phyloP scores from a whole-genome alignment of 2,329 filamentous ascomycete genomes.

The Mariannaea sp. region DNA sequence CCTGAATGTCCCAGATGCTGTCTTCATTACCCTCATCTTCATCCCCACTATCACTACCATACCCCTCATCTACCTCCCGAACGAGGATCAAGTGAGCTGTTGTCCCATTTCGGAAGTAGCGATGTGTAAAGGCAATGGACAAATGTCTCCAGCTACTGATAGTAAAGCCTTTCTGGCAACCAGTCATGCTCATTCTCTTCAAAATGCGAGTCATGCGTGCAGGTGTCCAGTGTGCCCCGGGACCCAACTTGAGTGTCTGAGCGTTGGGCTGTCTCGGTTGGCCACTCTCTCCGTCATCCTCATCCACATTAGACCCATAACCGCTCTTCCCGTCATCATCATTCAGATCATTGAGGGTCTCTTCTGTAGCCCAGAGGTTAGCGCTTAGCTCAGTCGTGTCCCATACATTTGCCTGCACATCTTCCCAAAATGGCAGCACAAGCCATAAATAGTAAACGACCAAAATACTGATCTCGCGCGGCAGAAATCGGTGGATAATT shows the following conservation, averaged over 20 bases:
- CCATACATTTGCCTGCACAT: no score
- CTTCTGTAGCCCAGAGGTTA: no score
- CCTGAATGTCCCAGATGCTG: constrained; percentile 2
- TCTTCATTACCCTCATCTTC: not conserved
- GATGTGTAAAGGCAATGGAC: not conserved
- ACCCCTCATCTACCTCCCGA: constrained; percentile 2
- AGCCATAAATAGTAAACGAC: no score
- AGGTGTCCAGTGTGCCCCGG: not conserved
- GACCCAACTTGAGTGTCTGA: not conserved
- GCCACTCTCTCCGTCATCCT: no score
- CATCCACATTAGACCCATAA: no score
- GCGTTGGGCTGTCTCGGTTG: no score
- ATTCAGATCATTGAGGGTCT: no score
- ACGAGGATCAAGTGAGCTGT: constrained; percentile 2
- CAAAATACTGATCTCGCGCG: no score
- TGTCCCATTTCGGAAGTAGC: constrained; percentile 2
- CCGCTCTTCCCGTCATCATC: no score
- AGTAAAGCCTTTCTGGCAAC: not conserved
- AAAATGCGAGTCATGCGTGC: not conserved
- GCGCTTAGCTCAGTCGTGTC: no score
- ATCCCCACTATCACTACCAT: not conserved
- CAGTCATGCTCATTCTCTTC: not conserved
- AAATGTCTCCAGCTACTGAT: constrained; percentile 2
- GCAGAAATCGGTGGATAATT: no score
- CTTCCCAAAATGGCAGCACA: no score